Conservation (phyloP, 2,329 filamentous ascomycete genomes). For the Claviceps spartinae region DNA sequence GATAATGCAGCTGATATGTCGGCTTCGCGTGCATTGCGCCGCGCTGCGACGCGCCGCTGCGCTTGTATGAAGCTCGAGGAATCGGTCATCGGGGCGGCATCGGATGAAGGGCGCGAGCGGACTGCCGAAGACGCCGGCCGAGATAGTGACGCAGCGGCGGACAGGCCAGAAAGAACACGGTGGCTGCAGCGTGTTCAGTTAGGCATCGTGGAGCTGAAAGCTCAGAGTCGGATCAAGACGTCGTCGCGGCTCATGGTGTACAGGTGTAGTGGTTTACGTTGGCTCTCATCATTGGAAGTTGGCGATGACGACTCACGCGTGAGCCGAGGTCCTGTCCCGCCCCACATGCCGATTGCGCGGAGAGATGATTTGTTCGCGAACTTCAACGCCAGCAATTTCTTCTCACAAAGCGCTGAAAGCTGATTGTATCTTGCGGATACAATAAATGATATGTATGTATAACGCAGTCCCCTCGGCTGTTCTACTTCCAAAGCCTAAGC, state of each 20-base stretch:
- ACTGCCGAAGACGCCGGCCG: background rate
- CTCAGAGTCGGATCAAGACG: background rate
- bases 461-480: too few species aligned
- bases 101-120: constrained; percentile 2
- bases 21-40: constrained; percentile 62
- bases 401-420: too few species aligned
- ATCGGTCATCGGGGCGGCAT: constrained; percentile 32
- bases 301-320: too few species aligned
- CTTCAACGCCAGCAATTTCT: too few species aligned
- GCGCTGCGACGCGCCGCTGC: constrained; percentile 72
- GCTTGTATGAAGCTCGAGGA: constrained; percentile 66
- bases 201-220: background rate
- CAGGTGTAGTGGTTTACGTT: background rate
- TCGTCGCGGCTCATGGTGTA: background rate
- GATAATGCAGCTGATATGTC: constrained; percentile 44
- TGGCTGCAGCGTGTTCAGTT: background rate
- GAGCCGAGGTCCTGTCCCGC: too few species aligned
- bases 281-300: too few species aligned
- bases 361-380: too few species aligned
- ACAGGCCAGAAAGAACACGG: background rate
- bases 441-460: too few species aligned
- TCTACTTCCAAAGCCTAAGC: too few species aligned
- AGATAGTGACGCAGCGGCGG: background rate
- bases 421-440: too few species aligned
- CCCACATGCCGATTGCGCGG: too few species aligned